These are phyloP conservation scores for Boletus rufocinnamomeus DNA, from an alignment of 768 basidiomycete genomes.

Conservation along the genomic window DNA sequence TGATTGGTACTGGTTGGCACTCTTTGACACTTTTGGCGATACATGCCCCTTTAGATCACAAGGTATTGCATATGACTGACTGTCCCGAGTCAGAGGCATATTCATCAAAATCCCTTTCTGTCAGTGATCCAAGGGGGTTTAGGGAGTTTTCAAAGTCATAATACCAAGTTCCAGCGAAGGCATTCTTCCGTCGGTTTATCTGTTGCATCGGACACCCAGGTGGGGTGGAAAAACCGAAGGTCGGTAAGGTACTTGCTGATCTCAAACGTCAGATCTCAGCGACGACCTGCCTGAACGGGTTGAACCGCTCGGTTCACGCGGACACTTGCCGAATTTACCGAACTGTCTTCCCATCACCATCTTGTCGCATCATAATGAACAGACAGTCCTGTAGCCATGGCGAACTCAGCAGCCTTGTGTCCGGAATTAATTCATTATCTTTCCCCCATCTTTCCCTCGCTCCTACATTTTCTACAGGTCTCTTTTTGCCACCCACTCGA, in stretches of 20 bases:
- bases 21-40: background rate
- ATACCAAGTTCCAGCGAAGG: background rate
- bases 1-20: background rate
- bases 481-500: slow-evolving; percentile 5
- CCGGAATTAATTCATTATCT: slow-evolving; percentile 6
- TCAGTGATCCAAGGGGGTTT: background rate
- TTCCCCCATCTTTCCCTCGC: slow-evolving; percentile 14
- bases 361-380: background rate
- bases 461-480: background rate
- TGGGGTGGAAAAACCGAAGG: slow-evolving; percentile 1
- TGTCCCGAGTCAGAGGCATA: background rate
- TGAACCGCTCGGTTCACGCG: slow-evolving; percentile 5
- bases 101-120: background rate
- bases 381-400: slow-evolving; percentile 28
- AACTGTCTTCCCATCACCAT: slow-evolving; percentile 8
- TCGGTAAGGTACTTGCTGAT: background rate
- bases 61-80: background rate
- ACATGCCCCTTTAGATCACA: background rate
- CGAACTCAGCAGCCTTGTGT: slow-evolving; percentile 13
- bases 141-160: background rate
- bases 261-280: slow-evolving; percentile 4
- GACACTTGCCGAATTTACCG: slow-evolving; percentile 1
- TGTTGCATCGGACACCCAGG: background rate
- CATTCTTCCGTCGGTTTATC: background rate
- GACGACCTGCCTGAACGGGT: background rate